Evolutionary conservation across 257 asterid species (phyloP).

Genomic region (Linderniella brevidens): DNA sequence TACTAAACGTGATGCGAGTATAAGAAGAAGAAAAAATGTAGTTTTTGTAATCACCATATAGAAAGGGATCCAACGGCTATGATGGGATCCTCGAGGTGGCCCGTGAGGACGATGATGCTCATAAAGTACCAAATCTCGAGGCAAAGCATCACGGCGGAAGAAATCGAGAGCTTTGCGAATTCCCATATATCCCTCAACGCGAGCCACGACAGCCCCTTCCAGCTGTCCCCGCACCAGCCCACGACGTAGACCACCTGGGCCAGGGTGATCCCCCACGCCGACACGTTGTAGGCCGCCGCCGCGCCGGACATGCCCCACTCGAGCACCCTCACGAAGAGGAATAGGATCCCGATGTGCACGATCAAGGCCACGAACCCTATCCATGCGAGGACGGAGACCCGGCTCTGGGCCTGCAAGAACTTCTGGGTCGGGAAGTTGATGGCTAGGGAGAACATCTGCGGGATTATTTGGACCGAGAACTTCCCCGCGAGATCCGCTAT

Average conservation of each 20-base stretch:
- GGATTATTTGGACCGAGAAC: constrained; percentile 54
- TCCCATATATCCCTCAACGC: constrained; percentile 70
- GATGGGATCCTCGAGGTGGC: constrained; percentile 80
- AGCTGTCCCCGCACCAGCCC: constrained; percentile 80
- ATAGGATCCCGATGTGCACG: constrained; percentile 31
- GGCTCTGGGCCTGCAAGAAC: constrained; percentile 82
- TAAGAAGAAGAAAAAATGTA: too few relatives aligned
- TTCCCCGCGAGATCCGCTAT: constrained; percentile 72
- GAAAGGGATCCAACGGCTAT: constrained; percentile 92
- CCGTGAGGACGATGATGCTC: constrained; percentile 88
- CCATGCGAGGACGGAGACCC: constrained; percentile 67
- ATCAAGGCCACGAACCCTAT: constrained; percentile 47
- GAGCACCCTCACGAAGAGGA: constrained; percentile 41
- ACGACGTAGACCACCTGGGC: constrained; percentile 57
- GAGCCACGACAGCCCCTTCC: constrained; percentile 67
- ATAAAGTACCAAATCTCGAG: constrained; percentile 97
- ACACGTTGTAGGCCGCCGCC: constrained; percentile 67
- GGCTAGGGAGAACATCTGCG: constrained; percentile 84
- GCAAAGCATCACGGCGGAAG: constrained; percentile 88
- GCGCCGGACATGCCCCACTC: constrained; percentile 87
- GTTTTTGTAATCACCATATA: constrained; percentile 41
- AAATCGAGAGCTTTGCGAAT: constrained; percentile 54
- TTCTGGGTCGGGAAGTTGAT: constrained; percentile 83
- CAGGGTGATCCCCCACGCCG: constrained; percentile 63
- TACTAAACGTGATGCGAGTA: too few relatives aligned